These are phyloP conservation scores for Acer yangbiense DNA, from an alignment of 345 rosid species.

Conservation along the genomic window DNA sequence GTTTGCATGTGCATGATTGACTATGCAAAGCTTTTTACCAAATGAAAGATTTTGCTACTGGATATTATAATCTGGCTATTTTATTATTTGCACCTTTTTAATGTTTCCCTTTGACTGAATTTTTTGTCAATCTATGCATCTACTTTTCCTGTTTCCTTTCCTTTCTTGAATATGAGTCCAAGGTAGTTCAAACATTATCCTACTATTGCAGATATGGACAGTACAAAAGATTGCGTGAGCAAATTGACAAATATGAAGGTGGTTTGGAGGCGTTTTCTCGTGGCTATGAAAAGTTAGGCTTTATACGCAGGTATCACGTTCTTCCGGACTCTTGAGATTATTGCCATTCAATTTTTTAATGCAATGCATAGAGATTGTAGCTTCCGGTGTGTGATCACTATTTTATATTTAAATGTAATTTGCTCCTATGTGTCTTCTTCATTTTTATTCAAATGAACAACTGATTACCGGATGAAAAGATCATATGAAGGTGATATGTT, in stretches of 20 bases:
- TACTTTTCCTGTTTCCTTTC: not conserved
- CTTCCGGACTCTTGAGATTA: not conserved
- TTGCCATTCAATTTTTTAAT: not conserved
- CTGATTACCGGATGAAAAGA: not conserved
- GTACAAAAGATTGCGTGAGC: constrained; percentile 68
- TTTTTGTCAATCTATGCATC: not conserved
- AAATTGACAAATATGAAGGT: constrained; percentile 79
- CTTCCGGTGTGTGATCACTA: not conserved
- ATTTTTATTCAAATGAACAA: not conserved
- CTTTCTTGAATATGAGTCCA: constrained; percentile 16
- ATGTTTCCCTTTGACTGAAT: not conserved
- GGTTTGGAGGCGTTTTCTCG: constrained; percentile 93
- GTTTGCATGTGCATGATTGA: not conserved
- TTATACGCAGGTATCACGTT: constrained; percentile 60
- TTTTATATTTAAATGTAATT: not conserved
- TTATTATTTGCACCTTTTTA: not conserved
- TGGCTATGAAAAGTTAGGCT: constrained; percentile 91
- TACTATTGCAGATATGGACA: constrained; percentile 54
- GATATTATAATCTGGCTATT: not conserved
- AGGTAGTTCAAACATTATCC: constrained; percentile 5
- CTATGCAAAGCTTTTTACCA: not conserved
- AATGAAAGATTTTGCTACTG: not conserved
- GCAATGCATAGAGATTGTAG: not conserved
- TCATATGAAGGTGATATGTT: not conserved
- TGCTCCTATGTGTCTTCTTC: not conserved